phyloP scores from a whole-genome alignment of 148 eudicot species.

The Polygonum maritimum region DNA sequence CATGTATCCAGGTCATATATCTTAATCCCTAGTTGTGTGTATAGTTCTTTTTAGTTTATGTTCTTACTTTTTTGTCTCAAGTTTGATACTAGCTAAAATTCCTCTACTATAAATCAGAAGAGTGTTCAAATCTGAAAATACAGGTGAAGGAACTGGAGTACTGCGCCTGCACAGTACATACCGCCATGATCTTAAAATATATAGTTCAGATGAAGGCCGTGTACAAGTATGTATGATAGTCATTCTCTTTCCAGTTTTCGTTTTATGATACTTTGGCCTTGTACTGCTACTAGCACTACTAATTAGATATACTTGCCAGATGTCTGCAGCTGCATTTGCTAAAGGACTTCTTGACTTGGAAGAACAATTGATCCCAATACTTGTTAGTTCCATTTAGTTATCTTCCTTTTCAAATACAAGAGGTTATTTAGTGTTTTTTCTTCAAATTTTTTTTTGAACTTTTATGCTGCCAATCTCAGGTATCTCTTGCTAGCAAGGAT shows the following conservation, averaged over 20 bases:
- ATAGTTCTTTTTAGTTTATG: neutral
- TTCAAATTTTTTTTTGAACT: neutral
- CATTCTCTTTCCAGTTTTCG: neutral
- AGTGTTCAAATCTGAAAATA: slow-evolving; percentile 10
- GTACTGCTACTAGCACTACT: slow-evolving; percentile 1
- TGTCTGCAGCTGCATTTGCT: slow-evolving; percentile 99
- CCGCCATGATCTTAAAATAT: slow-evolving; percentile 95
- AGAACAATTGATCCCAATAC: slow-evolving; percentile 90
- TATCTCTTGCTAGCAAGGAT: slow-evolving; percentile 98
- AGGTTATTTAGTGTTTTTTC: neutral
- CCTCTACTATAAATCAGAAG: neutral
- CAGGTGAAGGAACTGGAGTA: slow-evolving; percentile 99
- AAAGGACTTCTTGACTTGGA: slow-evolving; percentile 98
- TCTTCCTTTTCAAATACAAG: neutral
- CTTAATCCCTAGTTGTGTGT: neutral
- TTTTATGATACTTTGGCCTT: neutral
- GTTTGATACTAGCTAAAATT: neutral
- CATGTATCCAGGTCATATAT: slow-evolving; percentile 86
- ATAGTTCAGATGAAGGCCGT: slow-evolving; percentile 99
- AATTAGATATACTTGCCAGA: slow-evolving; percentile 28
- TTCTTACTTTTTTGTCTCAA: neutral
- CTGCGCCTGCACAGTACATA: slow-evolving; percentile 97
- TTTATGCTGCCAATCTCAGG: slow-evolving; percentile 32
- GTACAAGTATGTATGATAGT: slow-evolving; percentile 53
- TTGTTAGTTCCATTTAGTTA: slow-evolving; percentile 36